A percentile compares a stretch with the other conserved stretches of the same genome.
Evolutionary conservation across 257 asterid species (phyloP).

Genomic region (Linaria vulgaris): DNA sequence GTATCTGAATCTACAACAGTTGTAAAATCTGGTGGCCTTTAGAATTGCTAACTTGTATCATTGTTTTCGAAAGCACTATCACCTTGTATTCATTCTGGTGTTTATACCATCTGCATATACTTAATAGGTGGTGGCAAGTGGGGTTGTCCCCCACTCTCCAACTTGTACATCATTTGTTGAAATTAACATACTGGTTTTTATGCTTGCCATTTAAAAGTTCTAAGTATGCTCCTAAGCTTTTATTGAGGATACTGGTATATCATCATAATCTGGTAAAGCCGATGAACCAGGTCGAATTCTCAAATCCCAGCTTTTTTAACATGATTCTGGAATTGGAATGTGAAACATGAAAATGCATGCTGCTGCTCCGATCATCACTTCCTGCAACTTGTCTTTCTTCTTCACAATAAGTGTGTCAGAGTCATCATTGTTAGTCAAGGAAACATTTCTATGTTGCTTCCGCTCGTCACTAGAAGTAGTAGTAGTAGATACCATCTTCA

Average conservation of each 20-base stretch:
- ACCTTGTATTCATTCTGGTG: no score
- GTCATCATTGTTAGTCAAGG: no score
- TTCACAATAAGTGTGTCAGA: no score
- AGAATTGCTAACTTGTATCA: neutral
- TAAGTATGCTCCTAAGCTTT: conserved; percentile 81
- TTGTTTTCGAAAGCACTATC: no score
- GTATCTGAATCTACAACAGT: conserved; percentile 4
- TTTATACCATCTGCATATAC: no score
- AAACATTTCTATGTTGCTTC: conserved; percentile 13
- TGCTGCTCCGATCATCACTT: conserved; percentile 86
- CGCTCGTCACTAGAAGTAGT: conserved; percentile 6
- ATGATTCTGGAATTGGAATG: conserved; percentile 39
- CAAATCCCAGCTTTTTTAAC: conserved; percentile 43
- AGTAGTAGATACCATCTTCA: conserved; percentile 7
- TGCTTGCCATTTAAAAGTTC: no score
- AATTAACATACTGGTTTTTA: no score
- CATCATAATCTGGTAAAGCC: conserved; percentile 44
- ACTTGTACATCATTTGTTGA: no score
- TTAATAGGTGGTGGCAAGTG: no score
- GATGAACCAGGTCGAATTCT: conserved; percentile 51
- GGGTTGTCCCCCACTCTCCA: no score
- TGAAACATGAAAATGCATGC: conserved; percentile 61
- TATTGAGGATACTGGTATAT: conserved; percentile 48
- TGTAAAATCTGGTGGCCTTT: neutral
- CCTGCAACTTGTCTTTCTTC: conserved; percentile 76